phyloP scores from a whole-genome alignment of 2,329 filamentous ascomycete species.

The Hypoxylon sp. region DNA sequence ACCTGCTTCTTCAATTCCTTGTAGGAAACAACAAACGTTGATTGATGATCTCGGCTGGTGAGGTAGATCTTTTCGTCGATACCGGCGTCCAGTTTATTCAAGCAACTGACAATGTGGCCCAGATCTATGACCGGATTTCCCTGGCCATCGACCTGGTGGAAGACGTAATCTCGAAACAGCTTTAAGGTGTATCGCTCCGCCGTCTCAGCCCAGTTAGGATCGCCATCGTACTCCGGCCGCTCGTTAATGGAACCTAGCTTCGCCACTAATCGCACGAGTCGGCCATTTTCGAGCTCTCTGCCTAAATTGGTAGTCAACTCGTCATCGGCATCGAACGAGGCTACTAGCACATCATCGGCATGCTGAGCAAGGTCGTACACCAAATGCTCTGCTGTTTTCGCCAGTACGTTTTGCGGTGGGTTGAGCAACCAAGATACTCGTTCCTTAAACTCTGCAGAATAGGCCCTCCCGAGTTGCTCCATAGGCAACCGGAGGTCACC shows the following conservation, averaged over 20 bases:
- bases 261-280: conserved; percentile 79
- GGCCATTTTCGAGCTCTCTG: conserved; percentile 89
- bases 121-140: conserved; percentile 87
- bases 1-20: conserved; percentile 83
- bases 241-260: conserved; percentile 93
- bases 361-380: conserved; percentile 82
- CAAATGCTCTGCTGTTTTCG: conserved; percentile 83
- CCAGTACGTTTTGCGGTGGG: conserved; percentile 64
- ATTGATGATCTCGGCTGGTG: conserved; percentile 90
- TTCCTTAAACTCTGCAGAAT: conserved; percentile 82
- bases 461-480: conserved; percentile 80
- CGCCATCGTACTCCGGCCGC: conserved; percentile 83
- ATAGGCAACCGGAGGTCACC: conserved; percentile 76
- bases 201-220: conserved; percentile 87
- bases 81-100: conserved; percentile 94
- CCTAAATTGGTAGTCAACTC: conserved; percentile 77
- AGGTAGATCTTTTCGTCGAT: conserved; percentile 87
- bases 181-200: conserved; percentile 94
- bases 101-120: conserved; percentile 84
- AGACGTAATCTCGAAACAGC: conserved; percentile 95
- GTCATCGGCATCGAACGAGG: conserved; percentile 82
- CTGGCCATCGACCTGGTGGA: conserved; percentile 91
- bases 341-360: conserved; percentile 80
- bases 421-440: conserved; percentile 85
- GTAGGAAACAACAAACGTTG: conserved; percentile 87